Evolutionary conservation across 176 grass and related monocot species (phyloP), one percentile per base, ranked within the genome.

Genomic region (Aegilops longissima): DNA sequence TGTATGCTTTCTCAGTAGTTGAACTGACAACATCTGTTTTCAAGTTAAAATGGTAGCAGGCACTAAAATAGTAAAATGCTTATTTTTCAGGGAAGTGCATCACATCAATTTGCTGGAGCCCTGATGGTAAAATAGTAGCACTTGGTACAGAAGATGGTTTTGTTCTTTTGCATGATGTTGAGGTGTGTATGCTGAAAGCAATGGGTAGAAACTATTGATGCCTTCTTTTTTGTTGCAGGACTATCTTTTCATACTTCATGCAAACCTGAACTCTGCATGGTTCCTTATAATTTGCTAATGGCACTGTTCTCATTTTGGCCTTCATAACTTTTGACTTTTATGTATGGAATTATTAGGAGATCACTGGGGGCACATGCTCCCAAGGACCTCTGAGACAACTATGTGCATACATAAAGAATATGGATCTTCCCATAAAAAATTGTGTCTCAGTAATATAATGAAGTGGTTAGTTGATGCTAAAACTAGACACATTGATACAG

Each of bases 81-180:
- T 73, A 77, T 67, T 87, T 47, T 76, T 30, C 77, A 96, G 93
- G 93, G 21, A 95, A 98, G 80, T 88, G 70, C 85, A 92, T 98
- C 21, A 93, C 96, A 84, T 92, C 92, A 69, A 88, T 98, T 90
- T 98, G 93, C 83, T 98, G 96, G 96, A 95, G 93, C 70, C 93
- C 96, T 39, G 96, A 94, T 91, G 93, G 96, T 81, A 98, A 95
- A 96, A 89, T 90, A 49, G 85, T 98, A 86, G 93, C 90, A 8
- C 85, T 98, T 86, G 96, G 96, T 49, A 90, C 93, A 72, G 96
- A 96, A 85, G 93, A 94, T 76, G 93, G 96, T 84, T 94, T 86
- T 59, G 78, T 98, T 84, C 77, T 94, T 77, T 87, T 96, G 70
- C 96, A 96, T 94, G 96, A 98, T 68, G 93, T 96, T 66, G 96